Evolutionary conservation across 805 yeast genomes (phyloP).

Genomic region (Vanderwaltozyma yarrowii): DNA sequence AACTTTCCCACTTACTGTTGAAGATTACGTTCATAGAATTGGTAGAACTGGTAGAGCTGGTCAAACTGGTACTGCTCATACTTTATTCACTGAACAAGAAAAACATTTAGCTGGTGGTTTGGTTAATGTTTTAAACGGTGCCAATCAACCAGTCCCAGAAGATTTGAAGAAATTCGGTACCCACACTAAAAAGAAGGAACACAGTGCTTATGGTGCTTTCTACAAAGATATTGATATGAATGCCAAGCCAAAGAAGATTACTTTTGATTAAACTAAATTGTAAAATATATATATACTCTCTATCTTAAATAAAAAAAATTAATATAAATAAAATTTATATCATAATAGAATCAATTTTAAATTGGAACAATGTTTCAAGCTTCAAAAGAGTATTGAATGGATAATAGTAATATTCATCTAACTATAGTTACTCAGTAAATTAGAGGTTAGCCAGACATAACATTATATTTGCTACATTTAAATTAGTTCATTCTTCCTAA

Average conservation of each 20-base stretch:
- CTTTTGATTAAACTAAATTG: slow-evolving; percentile 43
- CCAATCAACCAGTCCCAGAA: slow-evolving; percentile 91
- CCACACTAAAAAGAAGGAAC: slow-evolving; percentile 96
- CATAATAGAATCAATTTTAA: no score
- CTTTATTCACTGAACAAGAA: slow-evolving; percentile 92
- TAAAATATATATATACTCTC: no score
- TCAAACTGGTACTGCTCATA: slow-evolving; percentile 86
- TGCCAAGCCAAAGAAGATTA: slow-evolving; percentile 81
- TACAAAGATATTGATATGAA: slow-evolving; percentile 84
- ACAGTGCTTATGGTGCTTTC: slow-evolving; percentile 97
- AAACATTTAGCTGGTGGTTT: slow-evolving; percentile 93
- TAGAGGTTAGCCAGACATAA: no score
- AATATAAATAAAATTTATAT: no score
- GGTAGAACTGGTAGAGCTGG: slow-evolving; percentile 99
- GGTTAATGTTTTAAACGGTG: slow-evolving; percentile 85
- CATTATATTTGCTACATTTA: no score
- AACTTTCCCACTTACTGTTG: slow-evolving; percentile 93
- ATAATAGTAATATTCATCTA: no score
- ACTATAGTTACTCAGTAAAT: no score
- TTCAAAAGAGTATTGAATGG: no score
- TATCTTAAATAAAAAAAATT: no score
- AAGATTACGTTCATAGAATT: slow-evolving; percentile 93
- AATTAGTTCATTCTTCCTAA: no score
- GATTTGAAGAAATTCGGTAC: slow-evolving; percentile 92
- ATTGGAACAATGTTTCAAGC: no score